These are phyloP conservation scores for Alternaria alternata DNA, from an alignment of 2,329 filamentous ascomycete species.

Conservation along the genomic window DNA sequence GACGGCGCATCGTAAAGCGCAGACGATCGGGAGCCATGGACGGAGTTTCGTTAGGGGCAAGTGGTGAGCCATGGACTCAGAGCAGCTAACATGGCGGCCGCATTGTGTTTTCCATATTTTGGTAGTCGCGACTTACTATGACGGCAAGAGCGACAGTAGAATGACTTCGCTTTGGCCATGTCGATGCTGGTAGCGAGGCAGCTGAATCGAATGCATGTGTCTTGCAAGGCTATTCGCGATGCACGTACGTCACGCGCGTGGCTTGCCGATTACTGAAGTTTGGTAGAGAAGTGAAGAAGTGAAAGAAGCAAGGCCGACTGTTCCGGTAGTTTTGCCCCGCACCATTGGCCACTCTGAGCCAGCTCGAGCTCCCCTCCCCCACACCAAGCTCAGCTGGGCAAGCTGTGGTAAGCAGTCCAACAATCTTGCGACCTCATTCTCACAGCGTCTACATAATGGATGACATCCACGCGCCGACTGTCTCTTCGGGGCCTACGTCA, in stretches of 20 bases:
- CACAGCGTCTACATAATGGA: conserved; percentile 60
- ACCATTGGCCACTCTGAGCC: conserved; percentile 7
- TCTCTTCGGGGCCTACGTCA: conserved; percentile 78
- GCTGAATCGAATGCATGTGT: neutral
- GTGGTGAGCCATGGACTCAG: conserved; percentile 10
- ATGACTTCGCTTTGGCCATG: neutral
- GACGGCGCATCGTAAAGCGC: conserved; percentile 27
- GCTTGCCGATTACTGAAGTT: neutral
- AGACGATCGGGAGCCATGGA: conserved; percentile 18
- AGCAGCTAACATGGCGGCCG: conserved; percentile 12
- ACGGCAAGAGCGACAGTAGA: conserved; percentile 13
- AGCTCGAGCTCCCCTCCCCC: conserved; percentile 12
- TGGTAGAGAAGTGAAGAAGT: neutral
- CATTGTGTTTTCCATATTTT: conserved; percentile 13
- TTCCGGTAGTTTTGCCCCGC: conserved; percentile 22
- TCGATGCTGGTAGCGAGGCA: neutral
- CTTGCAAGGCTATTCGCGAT: neutral
- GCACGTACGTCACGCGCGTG: neutral
- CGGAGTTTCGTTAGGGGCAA: conserved; percentile 3
- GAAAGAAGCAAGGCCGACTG: conserved; percentile 3
- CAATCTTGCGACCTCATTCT: neutral
- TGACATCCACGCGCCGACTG: conserved; percentile 73
- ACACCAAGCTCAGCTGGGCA: neutral
- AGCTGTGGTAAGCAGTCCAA: neutral
- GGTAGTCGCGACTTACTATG: conserved; percentile 21